Evolutionary conservation across 148 eudicot species (phyloP), one percentile per base, ranked within the genome.

Genomic region (Chenopodium formosanum): DNA sequence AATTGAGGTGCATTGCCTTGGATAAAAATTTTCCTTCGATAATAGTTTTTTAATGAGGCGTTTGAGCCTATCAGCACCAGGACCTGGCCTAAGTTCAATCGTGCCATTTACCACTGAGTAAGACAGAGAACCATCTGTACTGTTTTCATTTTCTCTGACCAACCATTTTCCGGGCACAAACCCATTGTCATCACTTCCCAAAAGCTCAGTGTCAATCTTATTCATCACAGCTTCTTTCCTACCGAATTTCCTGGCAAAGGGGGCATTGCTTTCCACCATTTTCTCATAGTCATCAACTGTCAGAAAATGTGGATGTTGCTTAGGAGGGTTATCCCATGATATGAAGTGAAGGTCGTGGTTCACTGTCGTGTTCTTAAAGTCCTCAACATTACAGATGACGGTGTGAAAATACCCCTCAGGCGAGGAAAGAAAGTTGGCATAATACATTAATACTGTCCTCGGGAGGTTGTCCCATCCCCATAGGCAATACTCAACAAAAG

Each of bases 401-500:
- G 93, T 92, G 79, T 92, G 95, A 75, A 92, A 92, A 65, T 92
- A 92, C 20, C 95, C 95, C 86, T 92, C 95, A 0, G 95, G 95
- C 14, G 93, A 90, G 27, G 95, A 92, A 58, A 92, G 88, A 53
- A 92, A 88, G 84, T 92, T 92, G 80, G 95, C 89, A 67, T 92
- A 90, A 82, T 92, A 92, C 95, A 92, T 90, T 67, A 92, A 74
- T 46, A 90, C 88, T 56, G 76, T 82, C 70, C 93, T 89, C 4
- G 95, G 95, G 22, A 90, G 89, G 83, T 90, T 89, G 80, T 92
- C 92, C 95, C 95, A 92, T 34, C 95, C 93, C 95, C 89, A 88
- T 78, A 92, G 27, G 64, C 90, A 88, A 81, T 84, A 92, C 78
- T 92, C 95, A n/a, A 90, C 84, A 48, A 92, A 92, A 14, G 95